Conservation (phyloP, 352 stramenopile species). For the Pythium utonaiense region DNA sequence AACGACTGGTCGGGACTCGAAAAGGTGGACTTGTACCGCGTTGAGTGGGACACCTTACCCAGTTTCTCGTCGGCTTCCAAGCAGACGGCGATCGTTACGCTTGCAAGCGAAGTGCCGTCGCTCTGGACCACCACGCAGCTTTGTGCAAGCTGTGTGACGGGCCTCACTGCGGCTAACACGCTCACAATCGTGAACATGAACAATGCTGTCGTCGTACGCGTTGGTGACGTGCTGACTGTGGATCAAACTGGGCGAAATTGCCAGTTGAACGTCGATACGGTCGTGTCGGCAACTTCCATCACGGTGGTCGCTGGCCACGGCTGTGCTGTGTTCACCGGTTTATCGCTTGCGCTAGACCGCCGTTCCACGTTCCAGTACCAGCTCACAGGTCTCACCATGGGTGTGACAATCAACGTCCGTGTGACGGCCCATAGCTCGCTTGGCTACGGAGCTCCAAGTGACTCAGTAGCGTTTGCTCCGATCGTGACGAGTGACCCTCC, state of each 20-base stretch:
- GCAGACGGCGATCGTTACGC: constrained; percentile 33
- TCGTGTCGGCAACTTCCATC: constrained; percentile 29
- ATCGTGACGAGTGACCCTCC: constrained; percentile 89
- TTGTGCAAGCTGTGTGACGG: constrained; percentile 49
- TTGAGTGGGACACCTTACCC: constrained; percentile 87
- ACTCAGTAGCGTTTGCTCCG: constrained; percentile 69
- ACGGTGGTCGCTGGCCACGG: constrained; percentile 37
- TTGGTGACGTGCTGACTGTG: constrained; percentile 50
- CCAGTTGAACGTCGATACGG: constrained; percentile 36
- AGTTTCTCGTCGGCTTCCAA: constrained; percentile 54
- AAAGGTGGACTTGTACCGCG: constrained; percentile 77
- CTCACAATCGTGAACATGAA: constrained; percentile 35
- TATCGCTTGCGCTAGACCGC: constrained; percentile 43
- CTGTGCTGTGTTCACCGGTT: constrained; percentile 42
- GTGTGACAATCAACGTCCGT: constrained; percentile 84
- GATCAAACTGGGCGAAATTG: constrained; percentile 45
- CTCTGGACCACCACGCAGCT: constrained; percentile 34
- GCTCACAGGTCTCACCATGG: constrained; percentile 86
- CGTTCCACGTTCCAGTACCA: constrained; percentile 66
- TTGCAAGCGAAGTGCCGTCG: constrained; percentile 32
- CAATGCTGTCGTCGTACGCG: constrained; percentile 20
- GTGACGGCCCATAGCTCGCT: constrained; percentile 90
- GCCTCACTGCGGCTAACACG: constrained; percentile 19
- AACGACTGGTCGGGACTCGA: constrained; percentile 75
- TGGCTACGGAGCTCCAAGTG: constrained; percentile 79